Base-by-base conservation (phyloP, 169 alveolate genomes). In the Eimeria zaria region DNA sequence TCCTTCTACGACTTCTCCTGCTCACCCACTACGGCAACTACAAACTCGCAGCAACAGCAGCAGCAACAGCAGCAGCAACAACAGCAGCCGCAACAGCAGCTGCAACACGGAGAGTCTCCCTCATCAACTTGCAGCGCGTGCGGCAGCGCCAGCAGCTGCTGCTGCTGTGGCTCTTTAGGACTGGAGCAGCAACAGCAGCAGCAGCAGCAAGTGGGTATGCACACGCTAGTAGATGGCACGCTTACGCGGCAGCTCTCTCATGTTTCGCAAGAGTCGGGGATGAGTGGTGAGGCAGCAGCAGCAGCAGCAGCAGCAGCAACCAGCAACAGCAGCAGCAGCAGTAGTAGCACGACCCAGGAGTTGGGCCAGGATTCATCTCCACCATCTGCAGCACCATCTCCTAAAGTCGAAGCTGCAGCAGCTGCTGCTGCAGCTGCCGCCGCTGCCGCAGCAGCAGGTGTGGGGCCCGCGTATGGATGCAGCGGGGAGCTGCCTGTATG, bases 131-230 rank as follows among this genome's bases (percentile, higher is more conserved):
- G 91, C 73, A 24, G 53, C 67, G 71, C 39, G 74, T 83, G 91
- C 18, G 91, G 91, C 44, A 55, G 58, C 30, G 91, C 91, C 2
- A 6, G 76, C 41, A 83, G 55, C 76, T 83, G 91, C 55, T 83
- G 91, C 74, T 53, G 55, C 74, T 83, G 91, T 53, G 53, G 91
- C 39, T 51, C 91, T 7, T 41, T 83, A 33, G 91, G 74, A n/a
- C 74, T 83, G 48, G 91, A 83, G 20, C 91, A n/a, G 69, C 89
- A 78, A 18, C 84, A 74, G 55, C 84, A 74, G 89, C 91, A 83
- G 91, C 91, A 55, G 74, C 91, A 83, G 90, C 90, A 81, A 30
- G 55, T 53, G 76, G 91, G 91, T 14, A 33, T 83, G 41, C 91
- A 55, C 73, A 83, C 71, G 30, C 14, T 83, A 48, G 74, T 83